Percentiles rank a stretch among this genome's conserved stretches.
Evolutionary conservation across 768 basidiomycete genomes (phyloP).

Genomic region (Lentinula guzmanii): DNA sequence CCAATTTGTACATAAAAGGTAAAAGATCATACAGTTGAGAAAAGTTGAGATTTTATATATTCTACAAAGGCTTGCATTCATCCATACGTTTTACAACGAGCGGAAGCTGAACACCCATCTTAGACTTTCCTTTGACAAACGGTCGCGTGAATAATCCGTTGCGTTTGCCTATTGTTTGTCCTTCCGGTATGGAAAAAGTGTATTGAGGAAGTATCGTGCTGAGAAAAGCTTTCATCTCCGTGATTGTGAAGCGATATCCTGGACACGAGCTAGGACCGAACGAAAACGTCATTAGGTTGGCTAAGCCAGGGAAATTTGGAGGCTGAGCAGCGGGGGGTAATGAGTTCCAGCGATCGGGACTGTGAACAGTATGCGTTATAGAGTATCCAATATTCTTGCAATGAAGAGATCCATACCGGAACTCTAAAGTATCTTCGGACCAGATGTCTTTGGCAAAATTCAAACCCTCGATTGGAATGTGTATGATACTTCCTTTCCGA

Average conservation of each 20-base stretch:
- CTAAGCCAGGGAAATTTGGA: constrained; percentile 38
- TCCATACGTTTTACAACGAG: constrained; percentile 19
- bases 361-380: constrained; percentile 14
- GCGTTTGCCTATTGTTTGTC: constrained; percentile 35
- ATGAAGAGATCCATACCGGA: constrained; percentile 35
- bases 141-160: constrained; percentile 47
- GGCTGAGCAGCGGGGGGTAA: constrained; percentile 28
- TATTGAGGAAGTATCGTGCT: constrained; percentile 38
- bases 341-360: constrained; percentile 49
- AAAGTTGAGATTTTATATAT: too few species aligned
- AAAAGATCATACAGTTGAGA: not conserved
- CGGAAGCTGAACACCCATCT: constrained; percentile 35
- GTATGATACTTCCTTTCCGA: constrained; percentile 48
- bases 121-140: constrained; percentile 34
- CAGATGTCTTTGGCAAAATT: constrained; percentile 47
- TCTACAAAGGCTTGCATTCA: not conserved
- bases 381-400: not conserved
- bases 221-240: constrained; percentile 48
- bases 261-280: constrained; percentile 46
- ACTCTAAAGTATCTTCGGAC: constrained; percentile 46
- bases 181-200: constrained; percentile 36
- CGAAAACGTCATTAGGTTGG: constrained; percentile 48
- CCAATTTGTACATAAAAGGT: not conserved
- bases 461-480: constrained; percentile 53
- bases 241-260: constrained; percentile 40